These are phyloP conservation scores for Cladosporium velox DNA, from an alignment of 2,329 filamentous ascomycete genomes.

Conservation along the genomic window DNA sequence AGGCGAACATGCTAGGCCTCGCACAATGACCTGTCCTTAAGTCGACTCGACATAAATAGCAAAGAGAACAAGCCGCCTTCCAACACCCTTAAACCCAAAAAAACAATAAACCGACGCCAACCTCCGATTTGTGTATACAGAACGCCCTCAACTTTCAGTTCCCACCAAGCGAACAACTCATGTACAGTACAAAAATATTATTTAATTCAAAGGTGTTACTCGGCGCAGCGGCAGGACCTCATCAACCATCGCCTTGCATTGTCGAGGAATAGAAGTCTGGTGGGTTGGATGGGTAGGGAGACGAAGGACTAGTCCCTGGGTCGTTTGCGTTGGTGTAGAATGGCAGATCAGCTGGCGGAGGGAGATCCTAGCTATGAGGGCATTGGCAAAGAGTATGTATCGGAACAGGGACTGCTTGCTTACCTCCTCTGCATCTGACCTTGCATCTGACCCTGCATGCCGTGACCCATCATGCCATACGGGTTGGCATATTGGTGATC, in stretches of 20 bases:
- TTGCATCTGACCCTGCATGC: conserved; percentile 35
- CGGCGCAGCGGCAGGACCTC: neutral
- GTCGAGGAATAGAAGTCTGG: conserved; percentile 5
- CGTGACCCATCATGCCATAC: conserved; percentile 48
- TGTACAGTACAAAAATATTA: conserved; percentile 18
- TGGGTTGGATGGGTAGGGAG: neutral
- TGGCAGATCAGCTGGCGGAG: neutral
- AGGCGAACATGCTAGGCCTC: neutral
- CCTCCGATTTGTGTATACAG: conserved; percentile 12
- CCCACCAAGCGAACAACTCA: neutral
- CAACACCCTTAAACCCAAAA: neutral
- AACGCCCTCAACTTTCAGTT: neutral
- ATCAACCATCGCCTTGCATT: neutral
- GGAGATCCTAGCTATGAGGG: conserved; percentile 12
- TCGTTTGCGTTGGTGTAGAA: neutral
- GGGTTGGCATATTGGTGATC: conserved; percentile 48
- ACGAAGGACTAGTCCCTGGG: neutral
- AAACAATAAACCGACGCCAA: neutral
- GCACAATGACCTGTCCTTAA: neutral
- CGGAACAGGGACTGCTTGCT: conserved; percentile 20
- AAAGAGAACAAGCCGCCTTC: neutral
- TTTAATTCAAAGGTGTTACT: neutral
- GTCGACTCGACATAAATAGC: neutral
- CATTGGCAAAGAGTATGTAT: conserved; percentile 15
- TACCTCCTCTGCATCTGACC: conserved; percentile 40